Evolutionary conservation across 1,139 yeast genomes (phyloP).

Genomic region (Geotrichum carabidarum): DNA sequence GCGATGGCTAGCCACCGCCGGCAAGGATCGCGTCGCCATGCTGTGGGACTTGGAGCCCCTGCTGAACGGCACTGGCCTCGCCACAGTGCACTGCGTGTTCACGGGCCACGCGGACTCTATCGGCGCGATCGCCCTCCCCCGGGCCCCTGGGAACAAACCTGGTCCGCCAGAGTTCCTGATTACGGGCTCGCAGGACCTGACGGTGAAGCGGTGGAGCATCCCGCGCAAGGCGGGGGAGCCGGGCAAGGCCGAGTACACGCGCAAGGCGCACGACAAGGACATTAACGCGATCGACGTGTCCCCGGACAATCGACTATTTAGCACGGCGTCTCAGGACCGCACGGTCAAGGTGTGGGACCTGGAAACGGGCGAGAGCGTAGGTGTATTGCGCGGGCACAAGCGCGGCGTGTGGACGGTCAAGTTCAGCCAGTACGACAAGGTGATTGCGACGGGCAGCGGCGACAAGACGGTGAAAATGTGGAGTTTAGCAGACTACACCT

Average conservation of each 20-base stretch:
- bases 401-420: conserved; percentile 92
- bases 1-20: conserved; percentile 81
- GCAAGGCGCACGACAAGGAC: conserved; percentile 96
- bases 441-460: conserved; percentile 74
- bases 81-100: conserved; percentile 51
- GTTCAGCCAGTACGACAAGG: conserved; percentile 73
- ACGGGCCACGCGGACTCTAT: conserved; percentile 86
- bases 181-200: conserved; percentile 85
- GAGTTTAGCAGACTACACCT: conserved; percentile 73
- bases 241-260: conserved; percentile 66
- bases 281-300: conserved; percentile 83
- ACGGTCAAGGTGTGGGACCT: conserved; percentile 84
- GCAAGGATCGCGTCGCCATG: conserved; percentile 83
- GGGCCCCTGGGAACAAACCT: conserved; percentile 39
- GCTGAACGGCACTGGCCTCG: conserved; percentile 20
- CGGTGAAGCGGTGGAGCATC: conserved; percentile 83
- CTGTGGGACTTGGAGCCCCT: conserved; percentile 60
- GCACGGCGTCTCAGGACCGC: conserved; percentile 95
- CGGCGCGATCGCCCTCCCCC: conserved; percentile 74
- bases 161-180: conserved; percentile 61
- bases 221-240: conserved; percentile 33
- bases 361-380: conserved; percentile 76
- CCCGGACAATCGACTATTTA: conserved; percentile 82
- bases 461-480: conserved; percentile 87
- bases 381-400: conserved; percentile 81